Evolutionary conservation across 305 asterid genomes (phyloP).

Genomic region (Coffea humblotiana): DNA sequence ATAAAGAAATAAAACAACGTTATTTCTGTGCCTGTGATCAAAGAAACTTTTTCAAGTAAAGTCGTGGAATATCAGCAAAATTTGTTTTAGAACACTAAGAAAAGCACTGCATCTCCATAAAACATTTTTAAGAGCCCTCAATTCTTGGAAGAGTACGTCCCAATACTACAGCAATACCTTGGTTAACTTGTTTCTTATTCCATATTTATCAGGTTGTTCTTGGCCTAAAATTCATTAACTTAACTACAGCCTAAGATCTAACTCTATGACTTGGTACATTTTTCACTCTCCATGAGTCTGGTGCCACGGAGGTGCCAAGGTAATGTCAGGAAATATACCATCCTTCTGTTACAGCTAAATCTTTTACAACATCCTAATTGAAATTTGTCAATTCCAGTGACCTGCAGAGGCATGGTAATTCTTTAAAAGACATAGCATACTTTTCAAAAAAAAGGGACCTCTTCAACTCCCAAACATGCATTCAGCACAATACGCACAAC

Average conservation of each 20-base stretch:
- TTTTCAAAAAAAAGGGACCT: neutral
- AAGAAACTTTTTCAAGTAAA: neutral
- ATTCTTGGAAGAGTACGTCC: neutral
- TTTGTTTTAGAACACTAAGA: neutral
- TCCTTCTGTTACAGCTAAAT: neutral
- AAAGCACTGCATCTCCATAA: neutral
- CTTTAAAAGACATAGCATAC: neutral
- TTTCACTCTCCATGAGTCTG: neutral
- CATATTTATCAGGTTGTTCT: neutral
- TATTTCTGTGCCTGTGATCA: neutral
- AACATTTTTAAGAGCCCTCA: neutral
- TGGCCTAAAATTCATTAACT: neutral
- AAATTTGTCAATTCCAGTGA: neutral
- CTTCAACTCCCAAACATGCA: neutral
- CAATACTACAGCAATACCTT: neutral
- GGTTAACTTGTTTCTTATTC: neutral
- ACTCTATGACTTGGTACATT: neutral
- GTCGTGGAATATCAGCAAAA: neutral
- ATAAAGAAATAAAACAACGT: neutral
- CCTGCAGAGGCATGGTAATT: neutral
- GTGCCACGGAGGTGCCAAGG: neutral
- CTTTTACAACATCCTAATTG: neutral
- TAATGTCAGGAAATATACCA: neutral
- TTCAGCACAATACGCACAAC: neutral
- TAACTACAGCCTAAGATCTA: neutral